Percentiles rank a stretch among this genome's conserved stretches.
These are phyloP conservation scores for Diplodia sapinea DNA, from an alignment of 2,329 filamentous ascomycete genomes.

Conservation along the genomic window DNA sequence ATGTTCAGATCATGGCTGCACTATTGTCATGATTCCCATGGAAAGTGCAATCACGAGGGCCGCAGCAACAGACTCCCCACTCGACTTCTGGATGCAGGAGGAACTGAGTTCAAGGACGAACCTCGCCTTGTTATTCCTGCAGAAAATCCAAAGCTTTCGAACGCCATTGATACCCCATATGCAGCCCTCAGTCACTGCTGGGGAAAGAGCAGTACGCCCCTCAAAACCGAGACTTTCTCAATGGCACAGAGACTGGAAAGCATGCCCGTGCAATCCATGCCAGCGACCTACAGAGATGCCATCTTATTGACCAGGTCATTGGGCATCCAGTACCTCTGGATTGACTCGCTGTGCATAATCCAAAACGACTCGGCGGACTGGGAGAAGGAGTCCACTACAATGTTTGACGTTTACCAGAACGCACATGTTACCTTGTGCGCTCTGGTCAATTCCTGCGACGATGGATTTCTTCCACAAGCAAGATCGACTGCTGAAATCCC, in stretches of 20 bases:
- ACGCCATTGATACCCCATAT: not conserved
- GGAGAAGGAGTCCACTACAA: not conserved
- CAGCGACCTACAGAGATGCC: slow-evolving; percentile 29
- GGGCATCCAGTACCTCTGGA: slow-evolving; percentile 30
- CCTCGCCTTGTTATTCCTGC: not conserved
- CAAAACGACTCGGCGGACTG: slow-evolving; percentile 29
- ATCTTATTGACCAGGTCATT: slow-evolving; percentile 12
- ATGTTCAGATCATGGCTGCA: not conserved
- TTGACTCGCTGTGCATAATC: no score
- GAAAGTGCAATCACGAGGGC: not conserved
- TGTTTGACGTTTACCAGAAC: not conserved
- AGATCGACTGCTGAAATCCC: not conserved
- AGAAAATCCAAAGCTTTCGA: not conserved
- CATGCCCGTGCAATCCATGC: not conserved
- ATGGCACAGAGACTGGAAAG: not conserved
- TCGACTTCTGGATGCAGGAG: slow-evolving; percentile 1
- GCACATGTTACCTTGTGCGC: not conserved
- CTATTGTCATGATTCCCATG: not conserved
- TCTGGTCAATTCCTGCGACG: not conserved
- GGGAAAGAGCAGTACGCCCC: slow-evolving; percentile 7
- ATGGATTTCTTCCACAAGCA: not conserved
- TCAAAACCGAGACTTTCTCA: not conserved
- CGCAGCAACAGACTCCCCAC: not conserved
- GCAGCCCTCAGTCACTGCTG: slow-evolving; percentile 35
- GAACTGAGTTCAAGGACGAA: not conserved